Base-by-base conservation (phyloP, 2,329 filamentous ascomycete species). In the Penicillium sp. region DNA sequence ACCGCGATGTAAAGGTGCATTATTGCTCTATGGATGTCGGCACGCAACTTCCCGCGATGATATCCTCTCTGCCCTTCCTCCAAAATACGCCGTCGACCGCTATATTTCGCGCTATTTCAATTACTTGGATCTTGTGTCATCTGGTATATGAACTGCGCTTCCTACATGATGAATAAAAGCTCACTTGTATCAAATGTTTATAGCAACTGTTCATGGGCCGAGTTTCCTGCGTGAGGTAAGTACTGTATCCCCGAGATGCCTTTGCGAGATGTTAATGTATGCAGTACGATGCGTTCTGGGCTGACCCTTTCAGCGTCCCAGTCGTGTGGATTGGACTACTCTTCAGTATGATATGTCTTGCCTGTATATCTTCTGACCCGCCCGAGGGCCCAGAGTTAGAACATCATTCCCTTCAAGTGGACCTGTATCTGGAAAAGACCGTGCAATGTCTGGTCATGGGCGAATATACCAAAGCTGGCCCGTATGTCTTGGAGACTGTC, bases 401-500 rank as follows among this genome's bases (percentile, higher is more conserved):
- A 30, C 15, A 52, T n/a, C 47, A 46, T 17, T 47, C 60, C 4
- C 64, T 64, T 4, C 65, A 63, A 50, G 48, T 66, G 35, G 62
- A 68, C 41, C 54, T 66, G 2, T 73, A 69, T 35, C 71, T 67
- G 15, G 67, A 72, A 60, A 69, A 67, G 19, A 67, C 83, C 5
- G 83, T 83, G 23, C 85, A 88, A 66, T 86, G 84, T 65, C 73
- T 88, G 17, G 71, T 84, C 5, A 75, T 84, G 58, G 81, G 82
- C 23, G 81, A 87, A 66, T 85, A 86, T 63, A 85, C 82, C 2
- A 82, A 81, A 58, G 80, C 83, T 0, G 81, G 83, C 21, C 78
- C 78, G 31, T 79, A 85, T 66, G 82, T 84, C 64, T 73, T 88
- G 23, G 85, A 88, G 69, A 84, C 84, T 0, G 72, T 88, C 15